phyloP scores from a whole-genome alignment of 495 filamentous ascomycete species.

The Penicillium pulvis region DNA sequence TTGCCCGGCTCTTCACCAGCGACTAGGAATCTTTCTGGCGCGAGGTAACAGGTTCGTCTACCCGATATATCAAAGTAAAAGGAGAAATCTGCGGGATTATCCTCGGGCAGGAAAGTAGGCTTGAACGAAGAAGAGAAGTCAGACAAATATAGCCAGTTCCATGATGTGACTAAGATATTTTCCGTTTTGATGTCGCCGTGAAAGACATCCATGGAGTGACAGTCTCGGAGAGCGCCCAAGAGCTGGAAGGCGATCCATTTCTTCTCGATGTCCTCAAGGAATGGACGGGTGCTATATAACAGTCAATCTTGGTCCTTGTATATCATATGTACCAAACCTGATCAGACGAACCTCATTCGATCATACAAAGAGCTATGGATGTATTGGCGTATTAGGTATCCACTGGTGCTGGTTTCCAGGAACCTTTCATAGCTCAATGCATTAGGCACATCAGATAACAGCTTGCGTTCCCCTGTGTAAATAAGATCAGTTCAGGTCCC shows the following conservation, averaged over 20 bases:
- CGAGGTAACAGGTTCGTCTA: conserved; percentile 91
- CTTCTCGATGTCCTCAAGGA: conserved; percentile 96
- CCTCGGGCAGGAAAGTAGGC: conserved; percentile 89
- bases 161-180: conserved; percentile 94
- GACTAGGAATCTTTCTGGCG: conserved; percentile 86
- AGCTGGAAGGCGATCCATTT: conserved; percentile 98
- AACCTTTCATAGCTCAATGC: conserved; percentile 87
- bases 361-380: conserved; percentile 97
- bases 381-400: conserved; percentile 94
- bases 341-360: conserved; percentile 68
- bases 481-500: conserved; percentile 24
- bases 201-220: conserved; percentile 85
- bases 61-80: conserved; percentile 97
- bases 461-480: conserved; percentile 70
- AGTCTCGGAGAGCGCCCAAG: conserved; percentile 88
- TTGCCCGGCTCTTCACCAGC: conserved; percentile 66
- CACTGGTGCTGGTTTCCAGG: conserved; percentile 85
- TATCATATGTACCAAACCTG: neutral
- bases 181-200: conserved; percentile 99
- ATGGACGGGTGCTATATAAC: conserved; percentile 83
- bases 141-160: conserved; percentile 98
- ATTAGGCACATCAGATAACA: conserved; percentile 83
- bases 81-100: conserved; percentile 96
- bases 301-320: conserved; percentile 11
- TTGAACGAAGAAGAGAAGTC: conserved; percentile 98